These are phyloP conservation scores for Stipa capillata DNA, from an alignment of 176 grass and related monocot genomes.

Conservation along the genomic window DNA sequence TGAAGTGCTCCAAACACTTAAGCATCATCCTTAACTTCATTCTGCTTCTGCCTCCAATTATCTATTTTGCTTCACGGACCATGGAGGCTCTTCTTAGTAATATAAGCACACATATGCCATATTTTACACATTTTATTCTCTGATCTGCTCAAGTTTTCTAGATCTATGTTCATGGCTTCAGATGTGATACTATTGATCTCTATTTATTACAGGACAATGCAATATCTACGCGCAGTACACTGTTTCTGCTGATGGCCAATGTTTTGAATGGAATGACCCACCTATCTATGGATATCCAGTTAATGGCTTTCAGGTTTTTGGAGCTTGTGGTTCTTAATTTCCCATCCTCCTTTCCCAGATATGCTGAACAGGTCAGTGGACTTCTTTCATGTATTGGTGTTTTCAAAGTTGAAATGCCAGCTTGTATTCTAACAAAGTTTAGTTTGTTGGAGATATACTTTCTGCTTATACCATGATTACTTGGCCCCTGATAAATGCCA, in stretches of 20 bases:
- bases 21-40: neutral
- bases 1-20: no score
- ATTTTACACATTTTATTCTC: neutral
- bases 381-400: conserved; percentile 14
- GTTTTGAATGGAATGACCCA: conserved; percentile 89
- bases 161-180: neutral
- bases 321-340: conserved; percentile 74
- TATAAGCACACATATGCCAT: neutral
- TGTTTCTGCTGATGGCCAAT: conserved; percentile 75
- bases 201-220: conserved; percentile 63
- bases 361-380: conserved; percentile 63
- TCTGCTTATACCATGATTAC: no score
- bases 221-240: conserved; percentile 38
- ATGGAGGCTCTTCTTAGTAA: neutral
- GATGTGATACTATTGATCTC: neutral
- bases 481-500: no score
- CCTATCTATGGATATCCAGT: conserved; percentile 66
- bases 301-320: conserved; percentile 87
- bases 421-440: no score
- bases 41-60: neutral
- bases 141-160: neutral
- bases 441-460: no score
- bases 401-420: neutral
- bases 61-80: neutral
- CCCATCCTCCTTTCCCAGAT: conserved; percentile 66